Percentiles rank a stretch among this genome's conserved stretches.
Evolutionary conservation across 129 eudicot species (phyloP).

Genomic region (Ambrosia trifida): DNA sequence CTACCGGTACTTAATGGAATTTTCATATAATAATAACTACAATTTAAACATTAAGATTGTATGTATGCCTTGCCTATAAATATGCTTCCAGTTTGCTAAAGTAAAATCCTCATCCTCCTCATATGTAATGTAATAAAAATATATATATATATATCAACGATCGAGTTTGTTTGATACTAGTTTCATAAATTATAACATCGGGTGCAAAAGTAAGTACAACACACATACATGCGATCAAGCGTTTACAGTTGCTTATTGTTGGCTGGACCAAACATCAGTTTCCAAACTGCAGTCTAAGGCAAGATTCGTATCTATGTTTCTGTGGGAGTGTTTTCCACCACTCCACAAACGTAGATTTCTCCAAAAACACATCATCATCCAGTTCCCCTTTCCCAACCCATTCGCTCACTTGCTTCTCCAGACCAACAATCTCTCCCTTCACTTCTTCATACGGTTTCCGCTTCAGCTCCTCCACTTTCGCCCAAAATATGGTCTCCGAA

Average conservation of each 20-base stretch:
- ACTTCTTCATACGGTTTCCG: slow-evolving; percentile 38
- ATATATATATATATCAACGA: too few relatives aligned
- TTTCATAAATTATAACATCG: too few relatives aligned
- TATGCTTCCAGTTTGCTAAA: too few relatives aligned
- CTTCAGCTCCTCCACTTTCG: slow-evolving; percentile 76
- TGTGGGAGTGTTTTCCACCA: slow-evolving; percentile 88
- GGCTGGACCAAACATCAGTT: background rate
- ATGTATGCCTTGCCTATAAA: too few relatives aligned
- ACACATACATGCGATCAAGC: too few relatives aligned
- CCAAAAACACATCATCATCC: slow-evolving; percentile 58
- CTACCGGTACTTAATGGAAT: too few relatives aligned
- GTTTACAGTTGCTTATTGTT: background rate
- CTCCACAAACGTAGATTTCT: slow-evolving; percentile 60
- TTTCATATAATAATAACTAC: too few relatives aligned
- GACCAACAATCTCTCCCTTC: slow-evolving; percentile 40
- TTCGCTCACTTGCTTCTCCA: slow-evolving; percentile 45
- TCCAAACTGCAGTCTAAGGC: slow-evolving; percentile 38
- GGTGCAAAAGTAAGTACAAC: too few relatives aligned
- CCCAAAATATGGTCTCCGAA: slow-evolving; percentile 85
- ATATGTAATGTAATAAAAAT: too few relatives aligned
- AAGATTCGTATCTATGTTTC: slow-evolving; percentile 51
- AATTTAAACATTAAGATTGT: too few relatives aligned
- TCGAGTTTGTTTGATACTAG: too few relatives aligned
- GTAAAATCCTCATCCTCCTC: too few relatives aligned
- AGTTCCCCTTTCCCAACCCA: slow-evolving; percentile 42